These are phyloP conservation scores for Ampelocalamus luodianensis DNA, from an alignment of 176 grass and related monocot species.

Conservation along the genomic window DNA sequence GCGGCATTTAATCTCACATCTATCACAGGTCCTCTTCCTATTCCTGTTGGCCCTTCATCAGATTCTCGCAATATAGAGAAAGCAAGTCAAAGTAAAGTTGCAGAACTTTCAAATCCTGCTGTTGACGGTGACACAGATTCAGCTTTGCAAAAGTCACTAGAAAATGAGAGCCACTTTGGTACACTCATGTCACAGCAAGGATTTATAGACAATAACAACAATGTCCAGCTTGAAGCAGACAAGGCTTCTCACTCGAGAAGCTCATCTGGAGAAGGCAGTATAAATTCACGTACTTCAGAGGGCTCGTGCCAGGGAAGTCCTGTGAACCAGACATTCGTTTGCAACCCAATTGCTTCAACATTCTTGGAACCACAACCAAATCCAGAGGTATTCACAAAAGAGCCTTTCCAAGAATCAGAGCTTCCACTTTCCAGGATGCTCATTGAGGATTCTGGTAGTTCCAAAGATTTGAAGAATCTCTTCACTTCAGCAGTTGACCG, in stretches of 20 bases:
- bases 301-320: constrained; percentile 78
- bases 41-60: constrained; percentile 59
- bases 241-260: constrained; percentile 70
- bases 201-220: constrained; percentile 46
- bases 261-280: constrained; percentile 81
- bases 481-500: constrained; percentile 55
- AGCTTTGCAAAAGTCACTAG: constrained; percentile 37
- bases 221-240: constrained; percentile 49
- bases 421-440: constrained; percentile 57
- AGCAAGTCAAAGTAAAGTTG: constrained; percentile 53
- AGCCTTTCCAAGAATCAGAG: constrained; percentile 58
- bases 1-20: constrained; percentile 75
- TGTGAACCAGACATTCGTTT: constrained; percentile 51
- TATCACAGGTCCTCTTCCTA: constrained; percentile 69
- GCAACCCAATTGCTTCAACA: constrained; percentile 58
- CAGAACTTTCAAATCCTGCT: constrained; percentile 48
- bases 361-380: constrained; percentile 46
- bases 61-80: constrained; percentile 61
- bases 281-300: constrained; percentile 73
- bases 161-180: constrained; percentile 41
- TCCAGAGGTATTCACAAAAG: constrained; percentile 47
- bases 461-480: constrained; percentile 87
- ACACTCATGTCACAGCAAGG: constrained; percentile 43
- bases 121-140: constrained; percentile 33
- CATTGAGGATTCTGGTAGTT: constrained; percentile 75